Evolutionary conservation across 106 monocot species (phyloP), one percentile per base, ranked within the genome.

Genomic region (Ottelia alismoides): DNA sequence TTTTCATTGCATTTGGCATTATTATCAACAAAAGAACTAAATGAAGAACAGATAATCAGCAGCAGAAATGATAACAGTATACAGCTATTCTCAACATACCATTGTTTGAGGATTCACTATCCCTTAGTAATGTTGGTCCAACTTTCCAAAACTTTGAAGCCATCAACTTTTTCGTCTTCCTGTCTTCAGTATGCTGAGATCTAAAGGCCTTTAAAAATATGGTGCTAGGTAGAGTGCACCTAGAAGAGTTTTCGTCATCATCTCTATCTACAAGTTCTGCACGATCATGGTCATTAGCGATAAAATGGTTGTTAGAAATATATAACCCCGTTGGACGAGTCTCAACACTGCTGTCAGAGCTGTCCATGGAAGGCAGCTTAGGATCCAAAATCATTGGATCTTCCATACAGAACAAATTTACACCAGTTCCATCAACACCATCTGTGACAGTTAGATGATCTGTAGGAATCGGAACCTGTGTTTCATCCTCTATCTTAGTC

Each of bases 171-270:
- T 67, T 84, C 58, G 84, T 70, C 58, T 65, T 74, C 50, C 66
- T 61, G 27, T 80, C 69, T 58, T 66, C 82, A 61, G 65, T 66
- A 44, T 61, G 58, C 25, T 73, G 64, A 27, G 58, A 52, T 69
- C 63, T 82, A 28, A 63, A 66, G 28, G 53, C 56, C 55, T 76
- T 84, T 4, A 66, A 50, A 50, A 25, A 53, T 17, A 48, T 9
- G 29, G 46, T 65, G 56, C 74, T 60, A 53, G 68, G 64, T 59
- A 70, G 64, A 62, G 75, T 78, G 66, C 88, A 81, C 65, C 68
- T 66, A 22, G 88, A 89, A 60, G 78, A 82, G 10, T 85, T 89
- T 61, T 96, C 89, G 45, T 88, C 89, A 74, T 82, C 76, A 79
- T 86, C 76, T 74, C 63, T 79, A 71, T 76, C 51, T 74, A 77